Evolutionary conservation across 371 early-diverging fungal genomes (phyloP), one percentile per base, ranked within the genome.

Genomic region (Zychaea mexicana): DNA sequence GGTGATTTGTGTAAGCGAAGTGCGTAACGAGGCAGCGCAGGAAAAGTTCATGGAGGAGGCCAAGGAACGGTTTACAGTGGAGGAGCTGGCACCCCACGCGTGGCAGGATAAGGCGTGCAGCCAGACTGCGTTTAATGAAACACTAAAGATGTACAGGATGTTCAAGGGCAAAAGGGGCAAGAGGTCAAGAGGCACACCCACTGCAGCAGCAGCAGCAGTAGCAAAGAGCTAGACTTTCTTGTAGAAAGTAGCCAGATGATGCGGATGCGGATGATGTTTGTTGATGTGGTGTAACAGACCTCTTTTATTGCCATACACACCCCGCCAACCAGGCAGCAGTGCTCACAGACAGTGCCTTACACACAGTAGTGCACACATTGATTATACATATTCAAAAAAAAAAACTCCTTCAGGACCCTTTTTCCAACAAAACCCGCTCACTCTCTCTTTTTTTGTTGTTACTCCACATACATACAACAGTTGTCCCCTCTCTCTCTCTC

Each of bases 21-120:
- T 83, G 13, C 61, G 83, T 19, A 83, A 83, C 60, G 74, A 83
- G 54, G 78, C 77, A n/a, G 83, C 83, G 0, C 83, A 83, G 57
- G 80, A 83, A 27, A 73, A 68, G 32, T 83, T 83, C 60, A 60
- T 79, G 60, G 60, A 59, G 15, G 76, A 83, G 52, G 83, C 83
- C 7, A 47, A 70, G 28, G 26, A 57, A 13, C 62, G 66, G 4
- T 79, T 83, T 55, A 61, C 71, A 26, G 70, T 83, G 12, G 80
- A 79, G 38, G 55, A 78, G 31, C 39, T 83, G 10, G 78, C 78
- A n/a, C 64, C 78, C 15, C 61, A 62, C 17, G 67, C 69, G 57
- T 83, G 83, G 83, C 78, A 80, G 52, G 69, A 71, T 24, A 76
- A 77, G 46, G 67, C 76, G 2, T 49, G 24, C 24, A 68, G 64